Evolutionary conservation across 2,329 filamentous ascomycete genomes (phyloP).

Genomic region (Xylaria sp.): DNA sequence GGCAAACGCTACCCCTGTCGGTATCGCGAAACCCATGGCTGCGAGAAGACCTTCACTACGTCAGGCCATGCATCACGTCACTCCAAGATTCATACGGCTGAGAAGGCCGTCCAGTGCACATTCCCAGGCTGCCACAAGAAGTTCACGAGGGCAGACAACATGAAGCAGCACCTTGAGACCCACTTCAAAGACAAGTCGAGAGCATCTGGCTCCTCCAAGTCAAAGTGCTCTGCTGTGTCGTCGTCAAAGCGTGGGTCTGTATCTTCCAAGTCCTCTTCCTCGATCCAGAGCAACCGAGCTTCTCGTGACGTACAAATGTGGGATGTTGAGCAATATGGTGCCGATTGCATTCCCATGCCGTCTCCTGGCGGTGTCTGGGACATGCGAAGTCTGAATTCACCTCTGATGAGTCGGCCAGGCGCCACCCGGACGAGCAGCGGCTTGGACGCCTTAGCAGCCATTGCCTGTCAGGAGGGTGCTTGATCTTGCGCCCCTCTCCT

Average conservation of each 20-base stretch:
- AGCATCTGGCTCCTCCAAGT: slow-evolving; percentile 53
- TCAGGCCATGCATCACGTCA: slow-evolving; percentile 87
- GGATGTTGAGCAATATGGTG: slow-evolving; percentile 56
- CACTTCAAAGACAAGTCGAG: slow-evolving; percentile 74
- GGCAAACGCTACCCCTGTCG: slow-evolving; percentile 80
- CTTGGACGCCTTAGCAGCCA: slow-evolving; percentile 66
- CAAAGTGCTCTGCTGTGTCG: slow-evolving; percentile 45
- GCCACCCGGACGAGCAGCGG: slow-evolving; percentile 60
- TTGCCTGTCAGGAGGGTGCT: slow-evolving; percentile 62
- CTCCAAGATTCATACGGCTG: slow-evolving; percentile 84
- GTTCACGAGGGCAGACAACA: slow-evolving; percentile 85
- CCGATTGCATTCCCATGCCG: slow-evolving; percentile 49
- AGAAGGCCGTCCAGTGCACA: slow-evolving; percentile 78
- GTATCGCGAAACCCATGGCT: slow-evolving; percentile 75
- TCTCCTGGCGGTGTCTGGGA: slow-evolving; percentile 60
- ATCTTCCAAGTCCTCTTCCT: slow-evolving; percentile 48
- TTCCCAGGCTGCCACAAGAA: slow-evolving; percentile 79
- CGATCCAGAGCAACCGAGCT: slow-evolving; percentile 48
- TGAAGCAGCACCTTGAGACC: slow-evolving; percentile 85
- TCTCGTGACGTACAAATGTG: slow-evolving; percentile 53
- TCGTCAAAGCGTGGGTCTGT: slow-evolving; percentile 37
- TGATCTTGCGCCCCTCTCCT: slow-evolving; percentile 3
- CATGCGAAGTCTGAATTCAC: slow-evolving; percentile 58
- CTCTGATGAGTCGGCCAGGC: slow-evolving; percentile 59
- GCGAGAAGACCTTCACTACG: slow-evolving; percentile 84